phyloP scores from a whole-genome alignment of 768 basidiomycete species.

The Pilatotrama ljubarskyi region DNA sequence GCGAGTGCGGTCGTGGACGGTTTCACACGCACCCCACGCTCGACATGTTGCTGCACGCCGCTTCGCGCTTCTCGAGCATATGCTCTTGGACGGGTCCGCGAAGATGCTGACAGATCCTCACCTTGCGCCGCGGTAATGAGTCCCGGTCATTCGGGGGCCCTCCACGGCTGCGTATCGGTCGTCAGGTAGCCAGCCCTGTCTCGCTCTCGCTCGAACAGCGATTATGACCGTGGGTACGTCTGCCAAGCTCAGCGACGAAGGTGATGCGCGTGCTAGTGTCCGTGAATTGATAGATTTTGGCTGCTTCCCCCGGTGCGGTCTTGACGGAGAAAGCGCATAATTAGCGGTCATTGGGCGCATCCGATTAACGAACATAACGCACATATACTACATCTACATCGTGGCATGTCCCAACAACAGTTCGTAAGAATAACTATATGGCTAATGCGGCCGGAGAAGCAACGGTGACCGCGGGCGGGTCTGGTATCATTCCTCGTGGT shows the following conservation, averaged over 20 bases:
- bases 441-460: not conserved
- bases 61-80: constrained; percentile 12
- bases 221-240: constrained; percentile 2
- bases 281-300: too few species aligned
- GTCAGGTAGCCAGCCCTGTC: not conserved
- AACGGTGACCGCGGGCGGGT: not conserved
- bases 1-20: not conserved
- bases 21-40: constrained; percentile 11
- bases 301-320: too few species aligned
- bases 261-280: too few species aligned
- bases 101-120: not conserved
- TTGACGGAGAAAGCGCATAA: not conserved
- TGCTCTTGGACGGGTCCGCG: constrained; percentile 4
- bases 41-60: constrained; percentile 7
- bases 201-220: not conserved
- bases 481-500: constrained; percentile 16
- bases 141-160: not conserved
- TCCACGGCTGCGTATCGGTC: not conserved
- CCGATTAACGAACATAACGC: constrained; percentile 11
- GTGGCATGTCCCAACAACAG: constrained; percentile 18
- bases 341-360: constrained; percentile 2
- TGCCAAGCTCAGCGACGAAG: too few species aligned
- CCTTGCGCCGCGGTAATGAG: constrained; percentile 12
- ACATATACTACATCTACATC: constrained; percentile 16
- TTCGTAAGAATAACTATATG: constrained; percentile 20